Evolutionary conservation across 2,329 filamentous ascomycete genomes (phyloP).

Genomic region (Dactylonectria macrodidyma): DNA sequence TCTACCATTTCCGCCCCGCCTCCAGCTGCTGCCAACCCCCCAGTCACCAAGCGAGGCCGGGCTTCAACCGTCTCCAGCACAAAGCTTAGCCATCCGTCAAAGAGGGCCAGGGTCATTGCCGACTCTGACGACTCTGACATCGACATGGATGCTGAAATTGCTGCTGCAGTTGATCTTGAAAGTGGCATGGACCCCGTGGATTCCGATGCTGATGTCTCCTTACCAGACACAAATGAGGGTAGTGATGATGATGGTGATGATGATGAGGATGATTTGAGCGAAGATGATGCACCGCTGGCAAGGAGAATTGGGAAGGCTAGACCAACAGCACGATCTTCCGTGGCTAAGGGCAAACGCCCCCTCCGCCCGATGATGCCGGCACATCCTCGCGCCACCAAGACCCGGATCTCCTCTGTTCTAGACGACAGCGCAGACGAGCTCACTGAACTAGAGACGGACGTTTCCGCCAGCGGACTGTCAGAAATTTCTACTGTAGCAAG

Average conservation of each 20-base stretch:
- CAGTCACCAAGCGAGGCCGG: slow-evolving; percentile 45
- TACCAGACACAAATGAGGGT: slow-evolving; percentile 34
- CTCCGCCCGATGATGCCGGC: neutral
- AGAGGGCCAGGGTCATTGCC: slow-evolving; percentile 49
- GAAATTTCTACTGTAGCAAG: slow-evolving; percentile 22
- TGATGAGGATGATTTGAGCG: slow-evolving; percentile 41
- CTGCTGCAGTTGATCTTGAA: slow-evolving; percentile 42
- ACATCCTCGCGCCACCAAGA: neutral
- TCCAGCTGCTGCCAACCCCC: slow-evolving; percentile 24
- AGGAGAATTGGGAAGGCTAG: slow-evolving; percentile 18
- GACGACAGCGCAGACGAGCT: neutral
- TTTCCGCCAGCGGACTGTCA: slow-evolving; percentile 7
- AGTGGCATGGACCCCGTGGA: slow-evolving; percentile 29
- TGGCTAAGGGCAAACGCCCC: neutral
- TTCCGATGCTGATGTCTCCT: slow-evolving; percentile 34
- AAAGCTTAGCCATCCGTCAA: slow-evolving; percentile 44
- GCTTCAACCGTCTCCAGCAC: slow-evolving; percentile 38
- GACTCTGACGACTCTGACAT: slow-evolving; percentile 52
- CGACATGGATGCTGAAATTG: slow-evolving; percentile 52
- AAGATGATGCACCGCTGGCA: slow-evolving; percentile 48
- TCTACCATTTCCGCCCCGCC: slow-evolving; percentile 18
- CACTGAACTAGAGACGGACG: neutral
- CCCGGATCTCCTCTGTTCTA: neutral
- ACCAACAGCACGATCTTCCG: neutral
- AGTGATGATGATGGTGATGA: slow-evolving; percentile 31